Conservation (phyloP, 768 basidiomycete species). For the Suillus tomentosus region DNA sequence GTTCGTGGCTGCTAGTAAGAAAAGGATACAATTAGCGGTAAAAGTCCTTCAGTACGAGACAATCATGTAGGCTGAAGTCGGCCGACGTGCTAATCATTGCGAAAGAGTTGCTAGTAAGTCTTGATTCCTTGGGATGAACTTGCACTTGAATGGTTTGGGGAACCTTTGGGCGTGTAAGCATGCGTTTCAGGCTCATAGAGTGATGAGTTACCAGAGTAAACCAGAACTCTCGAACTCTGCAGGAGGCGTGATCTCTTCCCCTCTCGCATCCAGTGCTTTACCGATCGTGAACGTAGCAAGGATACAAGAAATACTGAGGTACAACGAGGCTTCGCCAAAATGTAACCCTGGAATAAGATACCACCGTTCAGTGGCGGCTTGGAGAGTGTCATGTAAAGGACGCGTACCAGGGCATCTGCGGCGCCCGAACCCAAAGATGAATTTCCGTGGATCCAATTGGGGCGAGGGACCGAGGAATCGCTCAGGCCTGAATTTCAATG, state of each 20-base stretch:
- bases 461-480: slow-evolving; percentile 23
- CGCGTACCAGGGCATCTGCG: slow-evolving; percentile 20
- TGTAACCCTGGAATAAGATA: slow-evolving; percentile 13
- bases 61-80: not conserved
- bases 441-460: slow-evolving; percentile 17
- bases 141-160: slow-evolving; percentile 4
- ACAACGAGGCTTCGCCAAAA: slow-evolving; percentile 37
- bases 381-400: not conserved
- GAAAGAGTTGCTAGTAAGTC: not conserved
- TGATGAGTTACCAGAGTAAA: not conserved
- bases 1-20: not conserved
- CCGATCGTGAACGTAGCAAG: slow-evolving; percentile 40
- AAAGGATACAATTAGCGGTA: not conserved
- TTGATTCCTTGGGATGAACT: slow-evolving; percentile 1
- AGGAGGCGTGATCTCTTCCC: slow-evolving; percentile 1
- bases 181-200: not conserved
- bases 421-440: slow-evolving; percentile 23
- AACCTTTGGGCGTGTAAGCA: not conserved
- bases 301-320: slow-evolving; percentile 38
- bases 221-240: not conserved
- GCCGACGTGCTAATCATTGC: not conserved
- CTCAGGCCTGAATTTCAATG: slow-evolving; percentile 26
- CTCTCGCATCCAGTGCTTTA: slow-evolving; percentile 32
- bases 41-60: not conserved
- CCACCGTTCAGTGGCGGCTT: not conserved